Evolutionary conservation across 2,329 filamentous ascomycete species (phyloP).

Genomic region (Periconia digitata): DNA sequence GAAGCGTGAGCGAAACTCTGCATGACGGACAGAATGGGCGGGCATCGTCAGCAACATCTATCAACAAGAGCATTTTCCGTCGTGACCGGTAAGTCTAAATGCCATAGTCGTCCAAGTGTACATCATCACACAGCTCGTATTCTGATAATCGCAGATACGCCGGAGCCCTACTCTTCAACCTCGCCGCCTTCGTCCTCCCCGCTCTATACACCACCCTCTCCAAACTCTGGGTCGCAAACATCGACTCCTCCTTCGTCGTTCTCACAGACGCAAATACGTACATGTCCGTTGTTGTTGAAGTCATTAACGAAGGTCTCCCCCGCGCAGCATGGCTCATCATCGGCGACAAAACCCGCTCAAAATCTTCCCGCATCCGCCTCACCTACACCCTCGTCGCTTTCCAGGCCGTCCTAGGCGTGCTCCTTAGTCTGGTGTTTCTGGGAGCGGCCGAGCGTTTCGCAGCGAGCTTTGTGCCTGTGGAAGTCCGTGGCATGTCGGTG

Average conservation of each 20-base stretch:
- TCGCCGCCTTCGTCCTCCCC: conserved; percentile 63
- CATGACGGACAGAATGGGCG: no score
- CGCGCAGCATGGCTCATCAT: conserved; percentile 70
- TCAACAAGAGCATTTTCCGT: no score
- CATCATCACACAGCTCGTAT: not conserved
- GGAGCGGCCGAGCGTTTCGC: conserved; percentile 59
- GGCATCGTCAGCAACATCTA: not conserved
- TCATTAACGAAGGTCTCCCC: conserved; percentile 72
- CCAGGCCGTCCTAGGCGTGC: conserved; percentile 58
- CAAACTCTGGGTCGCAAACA: conserved; percentile 71
- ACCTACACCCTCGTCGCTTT: conserved; percentile 60
- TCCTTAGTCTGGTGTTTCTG: conserved; percentile 63
- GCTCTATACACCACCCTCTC: conserved; percentile 68
- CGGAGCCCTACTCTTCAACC: conserved; percentile 64
- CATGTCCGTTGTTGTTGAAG: conserved; percentile 66
- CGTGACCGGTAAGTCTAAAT: no score
- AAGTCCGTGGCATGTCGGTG: conserved; percentile 59
- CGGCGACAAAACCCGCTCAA: conserved; percentile 61
- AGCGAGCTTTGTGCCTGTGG: conserved; percentile 62
- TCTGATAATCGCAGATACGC: no score
- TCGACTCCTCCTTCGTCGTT: conserved; percentile 63
- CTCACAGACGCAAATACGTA: conserved; percentile 71
- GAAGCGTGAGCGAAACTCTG: no score
- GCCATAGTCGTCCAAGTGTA: not conserved
- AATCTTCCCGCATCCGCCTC: conserved; percentile 57